phyloP scores from a whole-genome alignment of 2,329 filamentous ascomycete genomes.

The Myrmaecium sp. region DNA sequence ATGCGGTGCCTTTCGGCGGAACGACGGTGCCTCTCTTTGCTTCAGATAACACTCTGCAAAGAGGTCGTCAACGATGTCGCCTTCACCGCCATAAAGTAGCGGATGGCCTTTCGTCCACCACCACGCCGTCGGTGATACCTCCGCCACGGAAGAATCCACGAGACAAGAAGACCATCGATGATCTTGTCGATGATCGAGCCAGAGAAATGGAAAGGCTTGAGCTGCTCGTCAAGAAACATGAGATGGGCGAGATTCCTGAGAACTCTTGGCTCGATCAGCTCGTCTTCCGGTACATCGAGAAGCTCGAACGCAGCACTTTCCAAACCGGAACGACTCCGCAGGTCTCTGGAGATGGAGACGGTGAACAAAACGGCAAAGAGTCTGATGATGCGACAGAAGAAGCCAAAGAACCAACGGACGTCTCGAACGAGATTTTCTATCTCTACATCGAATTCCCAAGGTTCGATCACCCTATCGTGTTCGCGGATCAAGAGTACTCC shows the following conservation, averaged over 20 bases:
- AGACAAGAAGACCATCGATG: slow-evolving; percentile 30
- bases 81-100: slow-evolving; percentile 68
- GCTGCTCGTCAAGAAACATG: slow-evolving; percentile 86
- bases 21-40: slow-evolving; percentile 90
- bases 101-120: slow-evolving; percentile 66
- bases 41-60: slow-evolving; percentile 74
- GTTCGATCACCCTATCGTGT: slow-evolving; percentile 92
- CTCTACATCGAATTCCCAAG: slow-evolving; percentile 83
- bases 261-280: slow-evolving; percentile 93
- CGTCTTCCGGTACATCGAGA: slow-evolving; percentile 81
- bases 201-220: slow-evolving; percentile 83
- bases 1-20: slow-evolving; percentile 82
- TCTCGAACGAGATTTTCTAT: slow-evolving; percentile 52
- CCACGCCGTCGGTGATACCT: slow-evolving; percentile 53
- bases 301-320: slow-evolving; percentile 26
- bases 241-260: slow-evolving; percentile 87
- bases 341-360: slow-evolving; percentile 9
- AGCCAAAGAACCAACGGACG: slow-evolving; percentile 22
- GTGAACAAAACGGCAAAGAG: slow-evolving; percentile 5
- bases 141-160: slow-evolving; percentile 35
- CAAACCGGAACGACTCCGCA: slow-evolving; percentile 13
- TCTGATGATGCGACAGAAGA: slow-evolving; percentile 24
- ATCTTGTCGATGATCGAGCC: slow-evolving; percentile 44
- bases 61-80: slow-evolving; percentile 80
- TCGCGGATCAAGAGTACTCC: slow-evolving; percentile 84